Evolutionary conservation across 495 filamentous ascomycete species (phyloP).

Genomic region (Neurospora sp.): DNA sequence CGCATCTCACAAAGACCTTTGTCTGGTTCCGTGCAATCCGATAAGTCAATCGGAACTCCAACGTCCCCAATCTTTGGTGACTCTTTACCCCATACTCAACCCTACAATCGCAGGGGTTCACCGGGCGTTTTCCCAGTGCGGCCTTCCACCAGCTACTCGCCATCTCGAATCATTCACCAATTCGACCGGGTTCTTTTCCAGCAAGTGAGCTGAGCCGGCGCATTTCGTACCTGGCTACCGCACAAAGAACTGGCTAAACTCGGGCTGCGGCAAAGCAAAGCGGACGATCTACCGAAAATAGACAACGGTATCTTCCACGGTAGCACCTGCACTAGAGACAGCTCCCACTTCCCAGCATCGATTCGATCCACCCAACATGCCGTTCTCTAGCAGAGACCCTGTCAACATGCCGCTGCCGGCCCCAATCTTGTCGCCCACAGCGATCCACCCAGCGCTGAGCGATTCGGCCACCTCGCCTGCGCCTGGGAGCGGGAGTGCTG

Average conservation of each 20-base stretch:
- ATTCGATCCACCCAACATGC: conserved; percentile 11
- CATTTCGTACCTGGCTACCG: background rate
- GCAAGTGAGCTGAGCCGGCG: background rate
- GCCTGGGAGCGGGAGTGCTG: background rate
- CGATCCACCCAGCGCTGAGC: conserved; percentile 30
- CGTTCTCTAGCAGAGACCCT: conserved; percentile 11
- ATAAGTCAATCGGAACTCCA: background rate
- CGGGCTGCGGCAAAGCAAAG: background rate
- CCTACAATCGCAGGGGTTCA: background rate
- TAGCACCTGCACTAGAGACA: conserved; percentile 17
- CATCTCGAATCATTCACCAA: background rate
- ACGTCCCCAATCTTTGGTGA: background rate
- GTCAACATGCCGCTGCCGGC: conserved; percentile 18
- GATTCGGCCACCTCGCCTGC: conserved; percentile 5
- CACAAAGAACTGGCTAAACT: background rate
- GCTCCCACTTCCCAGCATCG: conserved; percentile 9
- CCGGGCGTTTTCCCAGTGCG: background rate
- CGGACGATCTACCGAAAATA: background rate
- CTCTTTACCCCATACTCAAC: background rate
- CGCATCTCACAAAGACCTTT: background rate
- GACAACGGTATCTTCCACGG: conserved; percentile 1
- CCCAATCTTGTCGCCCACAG: conserved; percentile 27
- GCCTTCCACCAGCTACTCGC: background rate
- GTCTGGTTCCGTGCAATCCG: background rate
- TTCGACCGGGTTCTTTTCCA: background rate